Base-by-base conservation (phyloP, 495 filamentous ascomycete genomes). In the Diplogelasinospora grovesii region DNA sequence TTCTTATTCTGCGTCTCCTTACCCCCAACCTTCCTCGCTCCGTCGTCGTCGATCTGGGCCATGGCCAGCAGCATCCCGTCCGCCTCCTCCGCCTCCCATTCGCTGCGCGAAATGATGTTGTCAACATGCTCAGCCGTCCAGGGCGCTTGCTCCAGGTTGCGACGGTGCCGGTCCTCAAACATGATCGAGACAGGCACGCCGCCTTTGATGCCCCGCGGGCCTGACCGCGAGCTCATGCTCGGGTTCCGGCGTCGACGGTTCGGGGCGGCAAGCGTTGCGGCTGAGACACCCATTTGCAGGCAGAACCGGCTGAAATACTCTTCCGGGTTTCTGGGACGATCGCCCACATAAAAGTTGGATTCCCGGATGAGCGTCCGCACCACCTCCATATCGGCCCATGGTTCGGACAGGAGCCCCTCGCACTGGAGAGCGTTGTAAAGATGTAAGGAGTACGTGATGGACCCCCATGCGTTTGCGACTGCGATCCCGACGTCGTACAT, bases 311-410 rank as follows among this genome's bases (percentile, higher is more conserved):
- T 64, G 23, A 61, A 48, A 34, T 57, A 65, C 0, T 53, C 58
- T 0, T 54, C 43, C 3, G 37, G 26, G 9, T 19, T 46, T 18
- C 15, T 48, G 0, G 67, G 67, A 6, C 36, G 16, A 6, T 52
- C 46, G 8, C 52, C 63, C 0, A 61, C 54, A 31, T 61, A 65
- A 33, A 68, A 54, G 23, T 42, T 49, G 1, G 48, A 39, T 3
- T 50, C 26, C 3, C 43, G 41, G 6, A 63, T 40, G 5, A 65
- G 14, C 5, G 24, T 16, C 1, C 45, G 26, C 3, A 57, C 32
- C 1, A 64, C 2, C 5, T 62, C 57, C 61, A 68, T 65, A 23
- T 71, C 68, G 5, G 44, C 35, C 60, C 64, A 71, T 1, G 3
- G 6, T 7, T 1, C 18, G 0, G 37, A 5, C 6, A 66, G 4